These are phyloP conservation scores for Penicillium aurantiogriseum DNA, from an alignment of 2,329 filamentous ascomycete genomes.

Conservation along the genomic window DNA sequence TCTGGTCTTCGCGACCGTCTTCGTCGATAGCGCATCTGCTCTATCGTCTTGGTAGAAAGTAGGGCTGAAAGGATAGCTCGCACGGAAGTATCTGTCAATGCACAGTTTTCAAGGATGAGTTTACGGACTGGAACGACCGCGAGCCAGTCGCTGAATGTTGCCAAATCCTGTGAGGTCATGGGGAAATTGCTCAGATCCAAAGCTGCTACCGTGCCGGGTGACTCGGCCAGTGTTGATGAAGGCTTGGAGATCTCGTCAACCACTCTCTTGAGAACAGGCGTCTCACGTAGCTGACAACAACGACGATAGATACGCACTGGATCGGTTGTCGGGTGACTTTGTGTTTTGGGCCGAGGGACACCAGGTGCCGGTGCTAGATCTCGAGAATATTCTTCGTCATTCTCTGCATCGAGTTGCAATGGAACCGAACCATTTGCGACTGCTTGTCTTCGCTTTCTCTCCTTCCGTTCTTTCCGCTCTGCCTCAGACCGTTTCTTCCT, in stretches of 20 bases:
- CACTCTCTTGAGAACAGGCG: slow-evolving; percentile 85
- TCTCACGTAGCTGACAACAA: slow-evolving; percentile 91
- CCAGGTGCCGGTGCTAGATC: slow-evolving; percentile 27
- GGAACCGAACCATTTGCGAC: slow-evolving; percentile 85
- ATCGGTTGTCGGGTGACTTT: slow-evolving; percentile 78
- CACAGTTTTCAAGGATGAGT: slow-evolving; percentile 81
- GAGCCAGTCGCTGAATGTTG: slow-evolving; percentile 89
- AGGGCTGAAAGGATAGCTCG: slow-evolving; percentile 83
- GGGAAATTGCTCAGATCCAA: slow-evolving; percentile 82
- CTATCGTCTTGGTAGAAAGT: slow-evolving; percentile 71
- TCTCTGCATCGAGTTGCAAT: slow-evolving; percentile 74
- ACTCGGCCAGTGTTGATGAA: slow-evolving; percentile 60
- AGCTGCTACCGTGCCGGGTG: slow-evolving; percentile 74
- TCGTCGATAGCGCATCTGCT: slow-evolving; percentile 53
- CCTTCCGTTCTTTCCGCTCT: slow-evolving; percentile 86
- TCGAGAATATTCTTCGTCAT: slow-evolving; percentile 56
- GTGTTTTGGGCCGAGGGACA: slow-evolving; percentile 49
- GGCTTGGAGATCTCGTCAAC: slow-evolving; percentile 79
- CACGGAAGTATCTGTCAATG: slow-evolving; percentile 80
- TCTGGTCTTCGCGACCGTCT: slow-evolving; percentile 40
- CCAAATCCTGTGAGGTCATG: slow-evolving; percentile 76
- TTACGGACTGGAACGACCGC: slow-evolving; percentile 90
- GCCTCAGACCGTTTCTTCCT: slow-evolving; percentile 96
- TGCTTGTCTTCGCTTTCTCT: slow-evolving; percentile 79
- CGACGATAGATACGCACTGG: slow-evolving; percentile 88